phyloP scores from a whole-genome alignment of 2,329 filamentous ascomycete genomes.

The Penicillium sp. region DNA sequence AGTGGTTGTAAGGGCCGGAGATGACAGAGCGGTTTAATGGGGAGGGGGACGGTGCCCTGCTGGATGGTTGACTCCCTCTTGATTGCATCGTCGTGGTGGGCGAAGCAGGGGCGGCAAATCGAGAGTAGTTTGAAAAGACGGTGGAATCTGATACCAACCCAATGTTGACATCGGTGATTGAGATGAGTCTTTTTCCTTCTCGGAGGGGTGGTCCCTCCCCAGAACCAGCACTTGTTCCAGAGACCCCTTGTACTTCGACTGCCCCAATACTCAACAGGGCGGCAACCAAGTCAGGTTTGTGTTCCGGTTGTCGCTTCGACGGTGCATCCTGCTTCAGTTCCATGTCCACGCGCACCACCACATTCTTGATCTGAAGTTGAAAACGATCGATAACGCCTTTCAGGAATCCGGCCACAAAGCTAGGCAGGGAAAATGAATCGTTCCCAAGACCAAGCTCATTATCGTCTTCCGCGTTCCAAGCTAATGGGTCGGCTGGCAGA shows the following conservation, averaged over 20 bases:
- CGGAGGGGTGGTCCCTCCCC: slow-evolving; percentile 27
- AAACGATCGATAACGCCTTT: slow-evolving; percentile 61
- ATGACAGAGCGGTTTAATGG: slow-evolving; percentile 22
- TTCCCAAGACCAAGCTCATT: slow-evolving; percentile 56
- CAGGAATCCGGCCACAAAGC: slow-evolving; percentile 61
- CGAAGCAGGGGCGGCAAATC: slow-evolving; percentile 36
- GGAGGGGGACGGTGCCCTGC: slow-evolving; percentile 31
- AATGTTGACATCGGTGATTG: slow-evolving; percentile 47
- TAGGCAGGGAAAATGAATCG: slow-evolving; percentile 57
- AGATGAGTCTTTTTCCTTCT: slow-evolving; percentile 48
- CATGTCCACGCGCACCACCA: slow-evolving; percentile 56
- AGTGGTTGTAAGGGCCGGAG: neutral
- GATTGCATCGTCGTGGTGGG: slow-evolving; percentile 37
- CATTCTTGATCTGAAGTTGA: slow-evolving; percentile 55
- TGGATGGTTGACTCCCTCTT: slow-evolving; percentile 32
- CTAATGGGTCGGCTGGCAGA: slow-evolving; percentile 47
- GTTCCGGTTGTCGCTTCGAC: slow-evolving; percentile 36
- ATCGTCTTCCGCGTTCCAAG: slow-evolving; percentile 50
- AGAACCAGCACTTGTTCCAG: slow-evolving; percentile 16
- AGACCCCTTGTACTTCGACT: slow-evolving; percentile 37
- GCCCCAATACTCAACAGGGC: slow-evolving; percentile 39
- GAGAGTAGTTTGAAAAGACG: slow-evolving; percentile 50
- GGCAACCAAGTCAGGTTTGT: slow-evolving; percentile 40
- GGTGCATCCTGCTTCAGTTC: slow-evolving; percentile 45
- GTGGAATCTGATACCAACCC: slow-evolving; percentile 51